Evolutionary conservation across 345 rosid genomes (phyloP).

Genomic region (Sonneratia caseolaris): DNA sequence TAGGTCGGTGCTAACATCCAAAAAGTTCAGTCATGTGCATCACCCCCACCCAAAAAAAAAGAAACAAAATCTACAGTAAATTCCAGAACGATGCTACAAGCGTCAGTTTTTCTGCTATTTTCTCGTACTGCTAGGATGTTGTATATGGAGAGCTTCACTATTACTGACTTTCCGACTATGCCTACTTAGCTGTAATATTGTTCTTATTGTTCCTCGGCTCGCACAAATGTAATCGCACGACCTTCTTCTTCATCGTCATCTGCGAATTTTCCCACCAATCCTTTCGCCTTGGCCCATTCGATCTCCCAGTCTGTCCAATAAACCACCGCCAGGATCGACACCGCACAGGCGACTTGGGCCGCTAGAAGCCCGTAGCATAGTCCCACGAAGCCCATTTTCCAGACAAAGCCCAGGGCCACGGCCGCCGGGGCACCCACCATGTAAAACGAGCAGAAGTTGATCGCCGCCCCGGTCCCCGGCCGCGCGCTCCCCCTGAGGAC

Average conservation of each 20-base stretch:
- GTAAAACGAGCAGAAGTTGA: conserved; percentile 72
- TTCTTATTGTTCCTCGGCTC: not conserved
- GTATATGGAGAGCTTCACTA: not conserved
- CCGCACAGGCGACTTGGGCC: conserved; percentile 69
- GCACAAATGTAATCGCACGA: not conserved
- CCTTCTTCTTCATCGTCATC: not conserved
- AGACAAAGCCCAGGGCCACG: conserved; percentile 46
- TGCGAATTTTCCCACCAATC: conserved; percentile 41
- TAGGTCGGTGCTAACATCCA: too few relatives aligned
- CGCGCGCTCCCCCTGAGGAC: conserved; percentile 75
- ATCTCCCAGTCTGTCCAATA: conserved; percentile 71
- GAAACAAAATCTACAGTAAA: too few relatives aligned
- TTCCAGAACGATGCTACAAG: too few relatives aligned
- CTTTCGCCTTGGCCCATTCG: conserved; percentile 57
- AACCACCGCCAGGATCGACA: conserved; percentile 52
- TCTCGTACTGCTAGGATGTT: too few relatives aligned
- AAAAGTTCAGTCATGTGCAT: too few relatives aligned
- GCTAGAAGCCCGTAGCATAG: conserved; percentile 79
- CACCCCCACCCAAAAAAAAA: too few relatives aligned
- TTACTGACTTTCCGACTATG: not conserved
- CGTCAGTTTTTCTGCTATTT: too few relatives aligned
- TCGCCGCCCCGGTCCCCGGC: conserved; percentile 60
- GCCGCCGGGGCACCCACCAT: conserved; percentile 80
- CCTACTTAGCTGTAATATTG: not conserved
- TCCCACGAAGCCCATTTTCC: conserved; percentile 64